Evolutionary conservation across 495 filamentous ascomycete genomes (phyloP), one percentile per base, ranked within the genome.

Genomic region (Aspergillus hancockii): DNA sequence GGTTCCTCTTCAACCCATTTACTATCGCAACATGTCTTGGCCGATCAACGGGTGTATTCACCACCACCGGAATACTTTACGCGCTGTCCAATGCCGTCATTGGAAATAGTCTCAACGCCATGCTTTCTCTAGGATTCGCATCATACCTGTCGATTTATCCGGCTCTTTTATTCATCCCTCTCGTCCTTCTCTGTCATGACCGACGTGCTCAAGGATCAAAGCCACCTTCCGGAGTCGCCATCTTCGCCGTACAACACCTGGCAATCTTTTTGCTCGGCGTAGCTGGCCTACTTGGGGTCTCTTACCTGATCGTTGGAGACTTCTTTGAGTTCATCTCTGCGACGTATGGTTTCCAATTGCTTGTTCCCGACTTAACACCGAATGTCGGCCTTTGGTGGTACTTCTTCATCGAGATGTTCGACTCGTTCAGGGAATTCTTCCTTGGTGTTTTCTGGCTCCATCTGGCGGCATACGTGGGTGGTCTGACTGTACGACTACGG

Each of bases 361-460:
- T 94, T 4, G 85, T 98, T 4, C 92, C 92, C 1, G 95, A 98
- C 74, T 79, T 98, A 45, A 93, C 93, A 0, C 94, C 94, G 22
- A 98, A 98, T 62, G 87, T 95, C 40, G 94, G 94, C 2, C 81
- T 98, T 0, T 98, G 94, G 94, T 98, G 94, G 94, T 98, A 98
- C 76, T 98, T 98, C 74, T 98, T 98, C 76, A 95, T 93, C 64
- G 94, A 98, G 75, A 98, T 98, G 85, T 98, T 98, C 70, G 94
- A 98, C 73, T 93, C 92, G 5, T 98, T 98, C 81, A 86, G 94
- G 22, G 88, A 89, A 51, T 98, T 98, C 79, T 98, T 98, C 81
- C 81, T 98, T 3, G 95, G 90, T 21, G 92, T 98, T 7, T 98
- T 98, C 73, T 97, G 95, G 91, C 83, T 98, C 56, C 95, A 98